These are phyloP conservation scores for Borovskyia barvae DNA, from an alignment of 208 protist species.

Conservation along the genomic window DNA sequence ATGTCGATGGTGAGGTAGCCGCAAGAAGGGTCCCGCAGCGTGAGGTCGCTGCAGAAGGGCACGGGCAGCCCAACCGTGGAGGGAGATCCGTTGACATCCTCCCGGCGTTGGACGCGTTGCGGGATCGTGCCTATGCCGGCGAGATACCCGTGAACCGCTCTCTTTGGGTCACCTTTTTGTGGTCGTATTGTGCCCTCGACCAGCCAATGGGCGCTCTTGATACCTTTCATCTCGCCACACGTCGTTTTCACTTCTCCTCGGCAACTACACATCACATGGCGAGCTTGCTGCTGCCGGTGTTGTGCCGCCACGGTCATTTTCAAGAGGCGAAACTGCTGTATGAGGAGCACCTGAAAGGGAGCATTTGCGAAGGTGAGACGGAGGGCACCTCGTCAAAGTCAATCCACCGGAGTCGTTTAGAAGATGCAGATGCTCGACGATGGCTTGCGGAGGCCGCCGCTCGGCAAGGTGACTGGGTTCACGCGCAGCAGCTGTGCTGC, in stretches of 20 bases:
- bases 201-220: constrained; percentile 50
- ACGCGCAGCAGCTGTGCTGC: constrained; percentile 17
- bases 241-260: constrained; percentile 41
- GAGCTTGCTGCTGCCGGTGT: constrained; percentile 50
- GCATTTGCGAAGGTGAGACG: not conserved
- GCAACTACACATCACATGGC: constrained; percentile 71
- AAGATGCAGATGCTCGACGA: constrained; percentile 28
- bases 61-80: no score
- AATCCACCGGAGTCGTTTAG: constrained; percentile 2
- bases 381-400: not conserved
- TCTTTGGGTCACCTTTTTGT: constrained; percentile 78
- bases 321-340: constrained; percentile 38
- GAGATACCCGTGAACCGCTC: constrained; percentile 52
- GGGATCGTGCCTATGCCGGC: constrained; percentile 64
- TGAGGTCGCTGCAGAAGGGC: not conserved
- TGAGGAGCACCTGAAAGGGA: constrained; percentile 28
- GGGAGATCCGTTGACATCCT: constrained; percentile 8
- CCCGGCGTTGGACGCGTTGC: constrained; percentile 45
- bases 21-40: no score
- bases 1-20: not conserved
- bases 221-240: constrained; percentile 45
- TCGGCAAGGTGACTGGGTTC: constrained; percentile 45
- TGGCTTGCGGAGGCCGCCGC: constrained; percentile 79
- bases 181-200: constrained; percentile 61
- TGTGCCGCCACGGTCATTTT: constrained; percentile 46